phyloP scores from a whole-genome alignment of 805 yeast genomes.

The Wickerhamomyces pijperi region DNA sequence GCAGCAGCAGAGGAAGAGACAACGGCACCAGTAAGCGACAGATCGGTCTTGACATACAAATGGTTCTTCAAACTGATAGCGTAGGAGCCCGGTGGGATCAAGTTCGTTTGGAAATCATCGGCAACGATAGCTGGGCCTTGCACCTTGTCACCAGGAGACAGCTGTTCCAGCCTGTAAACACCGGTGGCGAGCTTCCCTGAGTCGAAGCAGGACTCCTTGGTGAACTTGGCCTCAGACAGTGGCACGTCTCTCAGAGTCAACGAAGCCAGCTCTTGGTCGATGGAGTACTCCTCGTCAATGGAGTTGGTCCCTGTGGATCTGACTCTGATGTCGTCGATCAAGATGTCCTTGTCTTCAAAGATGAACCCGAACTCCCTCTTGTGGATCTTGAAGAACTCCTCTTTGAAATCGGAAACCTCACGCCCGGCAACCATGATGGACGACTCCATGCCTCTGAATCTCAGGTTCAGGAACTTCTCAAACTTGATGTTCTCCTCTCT shows the following conservation, averaged over 20 bases:
- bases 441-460: slow-evolving; percentile 87
- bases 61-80: slow-evolving; percentile 54
- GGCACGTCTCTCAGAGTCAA: slow-evolving; percentile 19
- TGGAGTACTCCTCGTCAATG: slow-evolving; percentile 27
- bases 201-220: slow-evolving; percentile 47
- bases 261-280: slow-evolving; percentile 43
- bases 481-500: slow-evolving; percentile 29
- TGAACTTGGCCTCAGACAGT: slow-evolving; percentile 19
- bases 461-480: slow-evolving; percentile 64
- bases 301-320: slow-evolving; percentile 60
- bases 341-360: slow-evolving; percentile 41
- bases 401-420: slow-evolving; percentile 23
- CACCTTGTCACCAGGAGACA: slow-evolving; percentile 40
- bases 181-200: slow-evolving; percentile 37
- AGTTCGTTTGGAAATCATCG: slow-evolving; percentile 73
- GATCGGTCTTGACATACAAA: slow-evolving; percentile 32
- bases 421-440: slow-evolving; percentile 52
- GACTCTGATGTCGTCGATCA: slow-evolving; percentile 65
- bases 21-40: slow-evolving; percentile 6
- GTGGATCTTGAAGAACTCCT: slow-evolving; percentile 43
- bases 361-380: slow-evolving; percentile 66
- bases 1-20: no score
- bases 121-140: slow-evolving; percentile 69
- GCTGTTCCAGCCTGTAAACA: slow-evolving; percentile 42
- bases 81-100: slow-evolving; percentile 49